Base-by-base conservation (phyloP, 2,329 filamentous ascomycete species). In the Paraconiothyrium brasiliense region DNA sequence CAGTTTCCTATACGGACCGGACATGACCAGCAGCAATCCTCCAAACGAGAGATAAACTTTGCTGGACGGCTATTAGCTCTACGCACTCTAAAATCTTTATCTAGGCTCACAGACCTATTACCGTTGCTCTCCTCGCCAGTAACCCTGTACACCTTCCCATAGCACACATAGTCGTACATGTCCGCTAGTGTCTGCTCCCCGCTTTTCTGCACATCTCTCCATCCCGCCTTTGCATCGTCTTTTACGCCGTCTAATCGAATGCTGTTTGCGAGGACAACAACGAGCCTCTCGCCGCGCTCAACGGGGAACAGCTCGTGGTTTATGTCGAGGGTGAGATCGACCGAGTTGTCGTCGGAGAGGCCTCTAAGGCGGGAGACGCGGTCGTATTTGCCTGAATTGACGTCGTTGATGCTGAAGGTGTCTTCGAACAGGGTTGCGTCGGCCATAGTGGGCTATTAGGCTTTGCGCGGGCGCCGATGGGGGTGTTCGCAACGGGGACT, bases 11-110 rank as follows among this genome's bases (percentile, higher is more conserved):
- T 97, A 95, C 2, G 95, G 95, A 6, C 96, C 95, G 74, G 97
- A 92, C 59, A 99, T 86, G 72, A 91, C 93, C 82, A 98, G 90
- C 72, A 99, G 82, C 67, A 99, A 83, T 8, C 95, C 95, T 51
- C 95, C 95, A 73, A 97, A 99, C 1, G 93, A 97, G 70, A 96
- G 86, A 80, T 94, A 99, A 32, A 93, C 92, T 78, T 97, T 96
- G 78, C 94, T 98, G 70, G 67, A 64, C 10, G 20, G 43, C 22
- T 10, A 61, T 80, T 60, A 80, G 73, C 70, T 7, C 49, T 63
- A 43, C 56, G 22, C 46, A 11, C 16, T 47, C 32, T 43, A 30
- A 32, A 52, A 35, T 65, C 57, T 3, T 34, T 1, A 46, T 41
- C 46, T 49, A 27, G 30, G 34, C 9, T 49, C 13, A 63, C 62